Conservation (phyloP, 1,284 basidiomycete genomes). For the Heterobasidion irregulare region DNA sequence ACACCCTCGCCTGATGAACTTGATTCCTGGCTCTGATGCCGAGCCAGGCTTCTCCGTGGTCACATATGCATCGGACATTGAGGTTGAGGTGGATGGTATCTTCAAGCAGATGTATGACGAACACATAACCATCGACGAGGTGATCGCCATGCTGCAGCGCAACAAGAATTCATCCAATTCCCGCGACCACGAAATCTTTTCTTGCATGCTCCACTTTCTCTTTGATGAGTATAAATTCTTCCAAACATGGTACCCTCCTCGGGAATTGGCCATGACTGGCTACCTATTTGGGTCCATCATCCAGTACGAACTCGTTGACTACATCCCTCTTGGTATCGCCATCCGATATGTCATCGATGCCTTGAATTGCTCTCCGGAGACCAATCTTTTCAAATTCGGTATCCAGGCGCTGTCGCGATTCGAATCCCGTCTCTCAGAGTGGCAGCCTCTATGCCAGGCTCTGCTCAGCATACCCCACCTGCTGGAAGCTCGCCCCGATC, state of each 20-base stretch:
- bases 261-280: slow-evolving; percentile 94
- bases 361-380: slow-evolving; percentile 81
- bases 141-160: slow-evolving; percentile 81
- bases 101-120: slow-evolving; percentile 99
- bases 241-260: slow-evolving; percentile 90
- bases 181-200: slow-evolving; percentile 93
- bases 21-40: slow-evolving; percentile 81
- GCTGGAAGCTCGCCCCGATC: slow-evolving; percentile 79
- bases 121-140: slow-evolving; percentile 89
- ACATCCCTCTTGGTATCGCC: slow-evolving; percentile 93
- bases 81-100: slow-evolving; percentile 89
- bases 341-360: slow-evolving; percentile 97
- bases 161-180: slow-evolving; percentile 79
- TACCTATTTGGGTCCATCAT: slow-evolving; percentile 96
- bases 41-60: slow-evolving; percentile 93
- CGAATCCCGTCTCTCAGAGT: slow-evolving; percentile 84
- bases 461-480: slow-evolving; percentile 85
- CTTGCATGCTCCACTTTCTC: slow-evolving; percentile 97
- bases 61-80: slow-evolving; percentile 83
- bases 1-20: slow-evolving; percentile 93
- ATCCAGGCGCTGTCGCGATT: slow-evolving; percentile 87
- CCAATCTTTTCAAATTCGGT: slow-evolving; percentile 95
- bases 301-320: slow-evolving; percentile 89
- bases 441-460: slow-evolving; percentile 90
- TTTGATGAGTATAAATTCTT: slow-evolving; percentile 99